Conservation (phyloP, 2,329 filamentous ascomycete genomes). For the Claviceps pazoutovae region DNA sequence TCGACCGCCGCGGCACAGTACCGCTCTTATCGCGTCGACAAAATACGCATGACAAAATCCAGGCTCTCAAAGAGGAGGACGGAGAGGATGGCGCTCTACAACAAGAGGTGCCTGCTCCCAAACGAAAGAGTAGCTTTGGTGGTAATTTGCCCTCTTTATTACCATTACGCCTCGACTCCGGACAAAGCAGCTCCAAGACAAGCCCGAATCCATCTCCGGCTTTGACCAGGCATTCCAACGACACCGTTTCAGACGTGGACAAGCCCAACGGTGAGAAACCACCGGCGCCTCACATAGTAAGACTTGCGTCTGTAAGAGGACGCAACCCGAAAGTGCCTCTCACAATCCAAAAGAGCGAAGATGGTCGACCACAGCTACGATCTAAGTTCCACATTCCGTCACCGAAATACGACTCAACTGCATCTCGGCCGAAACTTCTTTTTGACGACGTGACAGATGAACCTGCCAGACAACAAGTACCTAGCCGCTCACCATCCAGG, state of each 20-base stretch:
- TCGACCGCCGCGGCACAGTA: constrained; percentile 31
- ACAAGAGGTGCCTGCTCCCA: constrained; percentile 14
- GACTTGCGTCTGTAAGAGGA: constrained; percentile 2
- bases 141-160: constrained; percentile 23
- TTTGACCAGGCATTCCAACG: constrained; percentile 28
- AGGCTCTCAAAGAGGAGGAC: background rate
- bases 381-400: constrained; percentile 6
- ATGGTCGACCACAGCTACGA: constrained; percentile 1
- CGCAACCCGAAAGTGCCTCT: background rate
- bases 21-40: constrained; percentile 42
- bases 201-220: constrained; percentile 44
- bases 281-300: constrained; percentile 2
- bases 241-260: constrained; percentile 17
- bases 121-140: background rate
- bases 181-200: constrained; percentile 20
- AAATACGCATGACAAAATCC: constrained; percentile 41
- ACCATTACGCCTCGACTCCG: constrained; percentile 20
- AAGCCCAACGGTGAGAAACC: background rate
- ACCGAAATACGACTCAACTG: background rate
- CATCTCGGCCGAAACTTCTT: constrained; percentile 2
- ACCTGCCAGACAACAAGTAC: background rate
- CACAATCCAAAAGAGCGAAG: background rate
- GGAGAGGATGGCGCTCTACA: background rate
- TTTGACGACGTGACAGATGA: background rate
- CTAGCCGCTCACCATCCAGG: background rate